phyloP scores from a whole-genome alignment of 345 rosid genomes.

The Citrus maxima region DNA sequence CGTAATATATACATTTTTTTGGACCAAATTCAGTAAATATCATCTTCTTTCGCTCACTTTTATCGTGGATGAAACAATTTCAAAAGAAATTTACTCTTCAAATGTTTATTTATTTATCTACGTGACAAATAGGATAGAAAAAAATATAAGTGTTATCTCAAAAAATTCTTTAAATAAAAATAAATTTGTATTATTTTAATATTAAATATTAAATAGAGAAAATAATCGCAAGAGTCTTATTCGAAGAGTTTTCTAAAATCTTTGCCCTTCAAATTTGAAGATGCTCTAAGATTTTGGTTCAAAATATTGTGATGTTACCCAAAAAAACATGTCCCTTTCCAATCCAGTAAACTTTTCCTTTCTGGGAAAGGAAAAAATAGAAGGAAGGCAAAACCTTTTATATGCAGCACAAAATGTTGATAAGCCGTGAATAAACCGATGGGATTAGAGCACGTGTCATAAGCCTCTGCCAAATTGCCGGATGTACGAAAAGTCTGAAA shows the following conservation, averaged over 20 bases:
- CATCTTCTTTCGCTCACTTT: not conserved
- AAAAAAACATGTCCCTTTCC: not conserved
- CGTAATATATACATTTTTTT: not conserved
- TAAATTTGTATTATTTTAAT: too few species aligned
- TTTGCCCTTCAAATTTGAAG: too few species aligned
- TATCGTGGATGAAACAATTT: too few species aligned
- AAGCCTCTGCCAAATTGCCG: not conserved
- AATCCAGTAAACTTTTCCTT: not conserved
- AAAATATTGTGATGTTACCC: not conserved
- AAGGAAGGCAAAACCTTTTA: not conserved
- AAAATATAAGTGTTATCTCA: too few species aligned
- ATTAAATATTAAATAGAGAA: too few species aligned
- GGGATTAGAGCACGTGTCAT: slow-evolving; percentile 2
- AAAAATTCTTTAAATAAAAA: too few species aligned
- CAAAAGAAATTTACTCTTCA: too few species aligned
- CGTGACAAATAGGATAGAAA: fast-evolving
- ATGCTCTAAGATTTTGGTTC: not conserved
- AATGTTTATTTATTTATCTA: too few species aligned
- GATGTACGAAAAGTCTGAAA: not conserved
- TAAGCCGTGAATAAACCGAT: not conserved
- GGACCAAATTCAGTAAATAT: not conserved
- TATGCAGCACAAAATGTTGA: not conserved
- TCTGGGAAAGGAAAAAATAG: not conserved
- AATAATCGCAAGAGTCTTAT: too few species aligned
- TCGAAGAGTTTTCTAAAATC: too few species aligned